Evolutionary conservation across 495 filamentous ascomycete species (phyloP), one percentile per base, ranked within the genome.

Genomic region (Geoglossum glabrum): DNA sequence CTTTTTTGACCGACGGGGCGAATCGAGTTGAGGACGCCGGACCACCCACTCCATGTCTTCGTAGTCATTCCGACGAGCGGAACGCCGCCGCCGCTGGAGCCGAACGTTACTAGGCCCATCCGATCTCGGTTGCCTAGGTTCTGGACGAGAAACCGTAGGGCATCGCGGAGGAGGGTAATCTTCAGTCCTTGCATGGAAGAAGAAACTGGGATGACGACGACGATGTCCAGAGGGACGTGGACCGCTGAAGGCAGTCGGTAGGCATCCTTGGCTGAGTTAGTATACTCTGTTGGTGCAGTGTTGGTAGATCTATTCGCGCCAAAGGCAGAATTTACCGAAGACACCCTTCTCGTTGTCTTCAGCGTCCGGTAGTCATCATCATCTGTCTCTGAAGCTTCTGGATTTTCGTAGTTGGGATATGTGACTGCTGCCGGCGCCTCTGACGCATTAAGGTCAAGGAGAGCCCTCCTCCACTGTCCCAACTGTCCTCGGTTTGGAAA

Each of bases 161-260:
- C 80, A 68, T 97, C 92, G n/a, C 89, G 83, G 8, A 99, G 78
- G 0, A 99, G 77, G 52, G 86, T 94, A 62, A 99, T 96, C 70
- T 99, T 99, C 52, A 99, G 77, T 6, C 93, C 92, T 69, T 96
- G 92, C 92, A 97, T 99, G 0, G 92, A 99, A 6, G 93, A 95
- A 10, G 92, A 95, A 11, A 97, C 88, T 0, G 92, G 92, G 51
- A 99, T 92, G 34, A 99, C 92, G 8, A 97, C 86, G 1, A 99
- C 90, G 45, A 99, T 80, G 66, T 99, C 92, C 34, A 97, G 77
- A 17, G 92, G 93, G 45, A 97, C 88, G 67, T 97, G 92, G 57
- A 94, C 67, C 0, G 86, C 79, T 3, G 77, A 71, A 11, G 76
- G 71, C 17, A 85, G 64, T 52, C 79, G 77, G 4, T 72, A 71